Evolutionary conservation across 2,329 filamentous ascomycete species (phyloP).

Genomic region (Trichophyton mentagrophytes): DNA sequence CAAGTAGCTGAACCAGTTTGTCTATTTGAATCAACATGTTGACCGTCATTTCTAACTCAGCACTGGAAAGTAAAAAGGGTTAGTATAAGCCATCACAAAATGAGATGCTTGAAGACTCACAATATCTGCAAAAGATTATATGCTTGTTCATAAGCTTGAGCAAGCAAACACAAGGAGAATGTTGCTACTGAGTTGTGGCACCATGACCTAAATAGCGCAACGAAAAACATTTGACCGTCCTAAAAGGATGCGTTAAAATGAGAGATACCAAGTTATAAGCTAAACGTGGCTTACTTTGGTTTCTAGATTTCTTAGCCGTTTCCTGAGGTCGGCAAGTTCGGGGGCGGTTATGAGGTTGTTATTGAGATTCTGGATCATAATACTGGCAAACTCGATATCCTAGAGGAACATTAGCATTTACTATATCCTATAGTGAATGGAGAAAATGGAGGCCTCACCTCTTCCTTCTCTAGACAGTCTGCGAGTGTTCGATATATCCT

Average conservation of each 20-base stretch:
- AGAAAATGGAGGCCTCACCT: slow-evolving; percentile 32
- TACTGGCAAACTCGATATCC: slow-evolving; percentile 95
- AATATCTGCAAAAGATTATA: slow-evolving; percentile 95
- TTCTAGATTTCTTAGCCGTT: slow-evolving; percentile 79
- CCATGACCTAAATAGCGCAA: slow-evolving; percentile 89
- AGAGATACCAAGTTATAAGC: neutral
- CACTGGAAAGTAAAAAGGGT: slow-evolving; percentile 40
- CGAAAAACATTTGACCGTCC: slow-evolving; percentile 93
- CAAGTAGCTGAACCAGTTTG: slow-evolving; percentile 89
- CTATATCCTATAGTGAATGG: neutral
- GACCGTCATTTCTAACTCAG: slow-evolving; percentile 95
- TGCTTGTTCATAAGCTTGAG: slow-evolving; percentile 94
- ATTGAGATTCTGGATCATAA: slow-evolving; percentile 98
- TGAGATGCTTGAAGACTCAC: slow-evolving; percentile 38
- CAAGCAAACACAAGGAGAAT: slow-evolving; percentile 86
- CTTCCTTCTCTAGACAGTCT: slow-evolving; percentile 93
- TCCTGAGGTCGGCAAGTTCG: slow-evolving; percentile 79
- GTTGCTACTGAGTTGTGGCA: slow-evolving; percentile 97
- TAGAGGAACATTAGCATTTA: slow-evolving; percentile 14
- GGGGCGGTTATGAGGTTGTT: slow-evolving; percentile 98
- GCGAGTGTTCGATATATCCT: slow-evolving; percentile 91
- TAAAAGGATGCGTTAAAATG: slow-evolving; percentile 24
- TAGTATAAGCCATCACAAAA: neutral
- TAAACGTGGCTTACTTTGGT: slow-evolving; percentile 46
- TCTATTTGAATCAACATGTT: slow-evolving; percentile 98